phyloP scores from a whole-genome alignment of 2,329 filamentous ascomycete species.

The Stachybotrys elegans region DNA sequence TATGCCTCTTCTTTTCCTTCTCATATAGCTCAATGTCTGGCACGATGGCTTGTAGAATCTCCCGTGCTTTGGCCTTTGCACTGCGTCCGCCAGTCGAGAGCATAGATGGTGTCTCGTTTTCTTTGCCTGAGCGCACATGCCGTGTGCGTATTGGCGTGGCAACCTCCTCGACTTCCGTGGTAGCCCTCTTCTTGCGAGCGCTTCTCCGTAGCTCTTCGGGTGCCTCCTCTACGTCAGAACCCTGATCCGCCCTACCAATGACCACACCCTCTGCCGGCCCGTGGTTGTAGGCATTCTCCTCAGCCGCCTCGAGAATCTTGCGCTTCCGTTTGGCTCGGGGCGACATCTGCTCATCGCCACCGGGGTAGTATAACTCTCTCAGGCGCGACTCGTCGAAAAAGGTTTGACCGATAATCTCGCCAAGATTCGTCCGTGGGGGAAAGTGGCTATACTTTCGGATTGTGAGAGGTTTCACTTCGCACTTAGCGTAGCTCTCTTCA shows the following conservation, averaged over 20 bases:
- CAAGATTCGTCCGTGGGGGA: conserved; percentile 81
- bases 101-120: conserved; percentile 74
- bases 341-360: conserved; percentile 43
- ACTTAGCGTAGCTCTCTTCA: conserved; percentile 93
- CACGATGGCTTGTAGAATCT: conserved; percentile 69
- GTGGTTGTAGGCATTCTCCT: conserved; percentile 44
- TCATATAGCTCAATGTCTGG: conserved; percentile 86
- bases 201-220: no score
- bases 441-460: conserved; percentile 79
- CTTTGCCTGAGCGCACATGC: conserved; percentile 59
- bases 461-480: conserved; percentile 67
- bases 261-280: conserved; percentile 43
- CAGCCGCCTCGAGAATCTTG: conserved; percentile 43
- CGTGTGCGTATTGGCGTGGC: conserved; percentile 36
- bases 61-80: conserved; percentile 81
- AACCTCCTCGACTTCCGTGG: conserved; percentile 15
- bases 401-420: conserved; percentile 88
- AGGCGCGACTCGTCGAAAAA: conserved; percentile 63
- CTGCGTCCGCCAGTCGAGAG: conserved; percentile 70
- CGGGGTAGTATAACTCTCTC: conserved; percentile 64
- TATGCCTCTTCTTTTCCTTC: conserved; percentile 78
- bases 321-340: conserved; percentile 42
- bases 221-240: conserved; percentile 31
- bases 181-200: conserved; percentile 21
- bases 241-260: conserved; percentile 33